Evolutionary conservation across 2,329 filamentous ascomycete genomes (phyloP).

Genomic region (Colletotrichum sp.): DNA sequence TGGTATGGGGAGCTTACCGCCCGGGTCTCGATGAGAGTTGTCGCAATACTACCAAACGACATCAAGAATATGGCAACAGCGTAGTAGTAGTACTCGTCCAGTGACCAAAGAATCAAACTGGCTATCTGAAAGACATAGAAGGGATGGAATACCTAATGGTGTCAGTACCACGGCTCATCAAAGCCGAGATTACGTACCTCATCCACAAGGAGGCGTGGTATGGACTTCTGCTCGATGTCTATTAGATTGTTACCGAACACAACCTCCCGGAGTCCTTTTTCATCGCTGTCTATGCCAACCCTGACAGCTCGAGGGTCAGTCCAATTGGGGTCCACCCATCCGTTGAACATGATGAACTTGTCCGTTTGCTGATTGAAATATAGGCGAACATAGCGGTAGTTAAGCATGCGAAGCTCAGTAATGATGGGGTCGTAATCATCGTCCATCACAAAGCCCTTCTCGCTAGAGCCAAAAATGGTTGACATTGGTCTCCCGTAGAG

Average conservation of each 20-base stretch:
- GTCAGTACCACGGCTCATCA: constrained; percentile 22
- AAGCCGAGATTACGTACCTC: constrained; percentile 59
- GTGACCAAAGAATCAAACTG: constrained; percentile 90
- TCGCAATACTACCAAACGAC: constrained; percentile 88
- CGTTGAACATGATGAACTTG: constrained; percentile 83
- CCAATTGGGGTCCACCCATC: constrained; percentile 96
- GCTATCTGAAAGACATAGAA: constrained; percentile 99
- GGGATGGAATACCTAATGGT: constrained; percentile 81
- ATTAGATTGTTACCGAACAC: constrained; percentile 93
- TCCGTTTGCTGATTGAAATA: constrained; percentile 89
- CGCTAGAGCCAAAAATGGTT: constrained; percentile 69
- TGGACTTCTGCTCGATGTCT: constrained; percentile 89
- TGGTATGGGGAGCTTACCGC: constrained; percentile 56
- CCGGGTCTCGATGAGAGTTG: constrained; percentile 88
- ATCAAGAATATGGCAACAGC: constrained; percentile 94
- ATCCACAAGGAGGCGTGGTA: constrained; percentile 82
- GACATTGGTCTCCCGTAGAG: constrained; percentile 60
- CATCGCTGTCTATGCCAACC: constrained; percentile 83
- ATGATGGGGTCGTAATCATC: constrained; percentile 82
- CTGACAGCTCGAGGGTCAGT: constrained; percentile 76
- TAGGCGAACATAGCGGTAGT: constrained; percentile 94
- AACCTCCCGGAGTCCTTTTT: constrained; percentile 79
- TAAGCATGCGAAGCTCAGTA: constrained; percentile 74
- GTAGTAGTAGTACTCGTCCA: constrained; percentile 98
- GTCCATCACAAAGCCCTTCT: constrained; percentile 63